A percentile compares a stretch with the other conserved stretches of the same genome.
These are phyloP conservation scores for Claviceps sp. DNA, from an alignment of 2,329 filamentous ascomycete genomes.

Conservation along the genomic window DNA sequence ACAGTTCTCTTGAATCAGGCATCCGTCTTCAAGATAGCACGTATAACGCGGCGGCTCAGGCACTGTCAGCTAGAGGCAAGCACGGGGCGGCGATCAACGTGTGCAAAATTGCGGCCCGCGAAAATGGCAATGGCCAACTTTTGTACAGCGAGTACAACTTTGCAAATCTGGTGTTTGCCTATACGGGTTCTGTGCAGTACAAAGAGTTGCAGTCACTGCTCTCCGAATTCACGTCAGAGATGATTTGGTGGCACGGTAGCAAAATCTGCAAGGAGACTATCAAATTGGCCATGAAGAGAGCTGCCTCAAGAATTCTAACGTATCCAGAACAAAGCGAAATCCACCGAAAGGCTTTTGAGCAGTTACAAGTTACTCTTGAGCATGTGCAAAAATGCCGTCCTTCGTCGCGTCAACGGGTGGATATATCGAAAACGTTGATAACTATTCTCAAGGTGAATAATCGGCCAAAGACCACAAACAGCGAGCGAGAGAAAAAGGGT, in stretches of 20 bases:
- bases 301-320: slow-evolving; percentile 14
- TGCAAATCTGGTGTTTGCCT: slow-evolving; percentile 21
- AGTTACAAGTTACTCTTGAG: slow-evolving; percentile 13
- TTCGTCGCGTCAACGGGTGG: slow-evolving; percentile 7
- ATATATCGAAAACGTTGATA: slow-evolving; percentile 9
- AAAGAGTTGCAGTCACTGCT: slow-evolving; percentile 18
- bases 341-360: slow-evolving; percentile 14
- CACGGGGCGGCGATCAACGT: slow-evolving; percentile 18
- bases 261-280: slow-evolving; percentile 24
- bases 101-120: slow-evolving; percentile 22
- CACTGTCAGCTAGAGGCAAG: slow-evolving; percentile 17
- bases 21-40: slow-evolving; percentile 21
- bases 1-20: slow-evolving; percentile 15
- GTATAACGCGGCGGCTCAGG: slow-evolving; percentile 22
- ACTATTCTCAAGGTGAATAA: neutral
- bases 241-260: slow-evolving; percentile 24
- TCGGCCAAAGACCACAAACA: neutral
- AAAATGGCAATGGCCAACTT: slow-evolving; percentile 23
- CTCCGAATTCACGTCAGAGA: slow-evolving; percentile 16
- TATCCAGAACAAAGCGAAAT: slow-evolving; percentile 2
- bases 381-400: slow-evolving; percentile 13
- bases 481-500: too few species aligned
- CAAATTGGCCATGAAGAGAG: slow-evolving; percentile 23
- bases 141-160: slow-evolving; percentile 26
- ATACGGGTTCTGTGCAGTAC: slow-evolving; percentile 20